Evolutionary conservation across 2,329 filamentous ascomycete species (phyloP).

Genomic region (Colletotrichum chrysophilum): DNA sequence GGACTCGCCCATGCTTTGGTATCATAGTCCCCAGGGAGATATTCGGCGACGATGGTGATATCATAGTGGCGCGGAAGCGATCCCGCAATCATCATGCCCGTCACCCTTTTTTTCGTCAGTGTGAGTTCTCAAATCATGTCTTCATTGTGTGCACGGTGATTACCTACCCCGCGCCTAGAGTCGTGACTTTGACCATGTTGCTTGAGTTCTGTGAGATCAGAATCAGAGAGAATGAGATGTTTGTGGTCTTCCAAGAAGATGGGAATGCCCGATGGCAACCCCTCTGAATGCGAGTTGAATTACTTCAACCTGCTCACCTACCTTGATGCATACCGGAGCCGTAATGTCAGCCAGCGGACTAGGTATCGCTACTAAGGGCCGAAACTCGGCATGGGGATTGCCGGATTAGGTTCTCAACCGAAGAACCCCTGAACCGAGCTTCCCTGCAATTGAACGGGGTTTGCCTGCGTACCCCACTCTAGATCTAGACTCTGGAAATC

Average conservation of each 20-base stretch:
- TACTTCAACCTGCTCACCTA: neutral
- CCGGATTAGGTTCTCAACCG: neutral
- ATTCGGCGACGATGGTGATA: neutral
- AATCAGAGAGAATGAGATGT: neutral
- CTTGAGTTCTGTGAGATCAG: neutral
- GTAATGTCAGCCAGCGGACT: too few relatives aligned
- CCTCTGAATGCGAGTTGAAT: neutral
- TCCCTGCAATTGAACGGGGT: neutral
- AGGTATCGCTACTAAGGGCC: neutral
- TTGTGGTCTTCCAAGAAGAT: neutral
- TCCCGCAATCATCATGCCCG: neutral
- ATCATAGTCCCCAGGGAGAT: neutral
- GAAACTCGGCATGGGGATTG: neutral
- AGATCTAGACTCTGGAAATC: neutral
- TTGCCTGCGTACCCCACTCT: neutral
- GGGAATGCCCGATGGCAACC: neutral
- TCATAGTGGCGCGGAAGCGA: neutral
- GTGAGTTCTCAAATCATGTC: fast-evolving
- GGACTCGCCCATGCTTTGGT: neutral
- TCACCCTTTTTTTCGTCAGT: neutral
- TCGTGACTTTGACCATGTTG: neutral
- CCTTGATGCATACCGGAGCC: too few relatives aligned
- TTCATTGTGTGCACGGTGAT: neutral
- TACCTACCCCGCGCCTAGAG: neutral
- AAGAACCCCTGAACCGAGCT: neutral